Evolutionary conservation across 2,329 filamentous ascomycete genomes (phyloP), one percentile per base, ranked within the genome.

Genomic region (Clathrospora elynae): DNA sequence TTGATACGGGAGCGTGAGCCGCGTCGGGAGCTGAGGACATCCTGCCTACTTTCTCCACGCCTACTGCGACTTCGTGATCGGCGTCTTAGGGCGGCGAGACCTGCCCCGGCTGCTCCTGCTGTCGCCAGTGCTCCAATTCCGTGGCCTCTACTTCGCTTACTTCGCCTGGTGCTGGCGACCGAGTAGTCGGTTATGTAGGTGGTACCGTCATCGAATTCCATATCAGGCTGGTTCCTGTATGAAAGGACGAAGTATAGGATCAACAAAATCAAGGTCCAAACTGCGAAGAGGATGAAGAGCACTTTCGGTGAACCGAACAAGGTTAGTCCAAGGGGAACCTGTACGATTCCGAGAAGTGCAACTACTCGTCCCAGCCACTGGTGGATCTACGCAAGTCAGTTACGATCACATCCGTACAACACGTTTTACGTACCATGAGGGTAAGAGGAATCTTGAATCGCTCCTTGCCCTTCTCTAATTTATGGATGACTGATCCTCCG

Each of bases 221-320:
- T 74, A 62, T 65, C 78, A 57, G 62, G 81, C 71, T 72, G 83
- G 70, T 73, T 85, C 68, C 82, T 77, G 69, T 88, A 95, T 53
- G 86, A 86, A 22, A 96, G 75, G 41, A 92, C 75, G 59, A 97
- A 95, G 70, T 90, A 96, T 10, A 83, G 53, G 2, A 90, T 61
- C 11, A 96, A 56, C 22, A 96, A 73, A 12, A 87, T 77, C 18
- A 83, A 81, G 67, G 87, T 86, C 77, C 86, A 92, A 1, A 97
- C 51, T 0, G 91, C 80, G 62, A 87, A 99, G 3, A 97, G 75
- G 37, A 99, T 84, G 67, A 97, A 99, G 3, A 91, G 78, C 24
- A 80, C 82, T 61, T 86, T 83, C 4, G 93, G 92, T 19, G 91
- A 96, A 5, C 93, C 93, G 62, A 96, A 99, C 1, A 99, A 77